Percentiles rank a stretch among this genome's conserved stretches.
These are phyloP conservation scores for Blastobotrys arbuscula DNA, from an alignment of 1,139 yeast species.

Conservation along the genomic window DNA sequence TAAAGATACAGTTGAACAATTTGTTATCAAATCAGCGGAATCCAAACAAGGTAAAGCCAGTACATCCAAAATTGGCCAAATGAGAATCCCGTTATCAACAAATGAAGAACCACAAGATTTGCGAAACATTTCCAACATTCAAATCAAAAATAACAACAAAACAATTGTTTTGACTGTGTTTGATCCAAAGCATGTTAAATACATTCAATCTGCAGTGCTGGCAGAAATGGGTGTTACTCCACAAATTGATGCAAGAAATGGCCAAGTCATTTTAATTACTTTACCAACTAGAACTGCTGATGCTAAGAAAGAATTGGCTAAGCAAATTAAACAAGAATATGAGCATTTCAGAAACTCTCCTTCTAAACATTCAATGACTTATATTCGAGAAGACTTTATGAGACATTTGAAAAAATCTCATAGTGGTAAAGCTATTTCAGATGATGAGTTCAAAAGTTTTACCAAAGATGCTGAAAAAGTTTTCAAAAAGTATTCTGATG, in stretches of 20 bases:
- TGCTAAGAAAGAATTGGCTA: conserved; percentile 52
- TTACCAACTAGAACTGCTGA: conserved; percentile 74
- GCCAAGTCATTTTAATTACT: conserved; percentile 67
- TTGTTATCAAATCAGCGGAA: conserved; percentile 13
- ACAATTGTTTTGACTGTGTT: conserved; percentile 70
- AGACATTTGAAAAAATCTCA: conserved; percentile 56
- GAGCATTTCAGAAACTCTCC: conserved; percentile 60
- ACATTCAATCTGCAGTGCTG: conserved; percentile 63
- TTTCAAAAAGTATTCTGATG: conserved; percentile 57
- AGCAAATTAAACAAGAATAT: conserved; percentile 49
- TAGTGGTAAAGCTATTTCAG: conserved; percentile 41
- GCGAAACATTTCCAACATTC: conserved; percentile 67
- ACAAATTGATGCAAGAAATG: conserved; percentile 63
- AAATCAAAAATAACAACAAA: conserved; percentile 59
- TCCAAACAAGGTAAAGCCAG: conserved; percentile 16
- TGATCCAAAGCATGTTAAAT: conserved; percentile 68
- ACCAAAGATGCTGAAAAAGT: conserved; percentile 58
- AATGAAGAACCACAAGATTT: conserved; percentile 25
- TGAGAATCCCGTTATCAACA: conserved; percentile 12
- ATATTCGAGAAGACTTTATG: conserved; percentile 57
- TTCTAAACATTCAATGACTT: conserved; percentile 48
- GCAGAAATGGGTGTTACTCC: conserved; percentile 76
- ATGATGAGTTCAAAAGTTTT: conserved; percentile 38
- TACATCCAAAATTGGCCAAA: conserved; percentile 13
- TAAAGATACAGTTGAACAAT: conserved; percentile 14